Conservation (phyloP, 768 basidiomycete genomes). For the Tricholoma saponaceum region DNA sequence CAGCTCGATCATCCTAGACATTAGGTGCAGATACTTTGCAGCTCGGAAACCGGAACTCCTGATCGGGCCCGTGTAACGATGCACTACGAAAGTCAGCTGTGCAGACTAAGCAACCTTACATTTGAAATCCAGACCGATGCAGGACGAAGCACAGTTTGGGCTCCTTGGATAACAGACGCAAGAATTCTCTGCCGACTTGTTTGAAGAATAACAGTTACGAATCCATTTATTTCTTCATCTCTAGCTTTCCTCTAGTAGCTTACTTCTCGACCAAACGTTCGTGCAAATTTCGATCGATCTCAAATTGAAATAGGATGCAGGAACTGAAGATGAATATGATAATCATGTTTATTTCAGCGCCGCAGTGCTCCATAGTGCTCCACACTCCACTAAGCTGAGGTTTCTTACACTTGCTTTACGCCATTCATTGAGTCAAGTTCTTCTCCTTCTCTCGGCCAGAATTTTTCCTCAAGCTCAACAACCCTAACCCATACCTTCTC, state of each 20-base stretch:
- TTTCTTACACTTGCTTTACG: neutral
- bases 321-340: neutral
- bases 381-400: neutral
- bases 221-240: too few species aligned
- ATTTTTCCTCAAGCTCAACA: slow-evolving; percentile 47
- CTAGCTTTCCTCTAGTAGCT: neutral
- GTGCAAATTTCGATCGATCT: too few species aligned
- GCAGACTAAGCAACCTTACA: too few species aligned
- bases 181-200: too few species aligned
- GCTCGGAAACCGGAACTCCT: neutral
- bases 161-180: too few species aligned
- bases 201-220: too few species aligned
- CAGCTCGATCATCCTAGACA: neutral
- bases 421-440: neutral
- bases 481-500: slow-evolving; percentile 55
- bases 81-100: too few species aligned
- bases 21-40: neutral
- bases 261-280: too few species aligned
- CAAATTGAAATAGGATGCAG: too few species aligned
- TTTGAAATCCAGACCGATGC: too few species aligned
- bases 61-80: neutral
- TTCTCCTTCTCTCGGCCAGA: slow-evolving; percentile 15
- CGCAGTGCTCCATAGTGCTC: neutral
- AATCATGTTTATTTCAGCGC: neutral
- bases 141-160: too few species aligned